Percentiles rank a stretch among this genome's conserved stretches.
Evolutionary conservation across 495 filamentous ascomycete genomes (phyloP).

Genomic region (Talaromyces nanjingensis): DNA sequence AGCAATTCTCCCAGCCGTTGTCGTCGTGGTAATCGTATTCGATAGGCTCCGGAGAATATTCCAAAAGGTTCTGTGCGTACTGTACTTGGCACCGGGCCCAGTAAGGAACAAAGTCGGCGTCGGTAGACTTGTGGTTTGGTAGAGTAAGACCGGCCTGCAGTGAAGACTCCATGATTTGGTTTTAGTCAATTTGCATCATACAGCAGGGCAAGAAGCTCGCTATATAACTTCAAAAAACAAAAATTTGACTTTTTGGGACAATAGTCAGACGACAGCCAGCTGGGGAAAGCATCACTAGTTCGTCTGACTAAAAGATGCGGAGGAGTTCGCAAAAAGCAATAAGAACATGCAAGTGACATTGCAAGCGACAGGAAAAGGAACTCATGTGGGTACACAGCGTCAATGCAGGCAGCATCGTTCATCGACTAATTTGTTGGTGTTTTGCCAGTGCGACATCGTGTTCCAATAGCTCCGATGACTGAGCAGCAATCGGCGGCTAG

Average conservation of each 20-base stretch:
- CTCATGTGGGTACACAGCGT: slow-evolving; percentile 4
- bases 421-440: not conserved
- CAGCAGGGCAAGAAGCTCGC: not conserved
- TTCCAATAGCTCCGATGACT: not conserved
- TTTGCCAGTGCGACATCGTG: not conserved
- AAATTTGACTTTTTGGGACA: not conserved
- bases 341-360: not conserved
- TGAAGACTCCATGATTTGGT: slow-evolving; percentile 5
- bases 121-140: slow-evolving; percentile 9
- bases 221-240: not conserved
- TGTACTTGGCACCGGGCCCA: slow-evolving; percentile 35
- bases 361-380: slow-evolving; percentile 2
- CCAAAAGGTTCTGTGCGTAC: slow-evolving; percentile 35
- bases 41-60: slow-evolving; percentile 36
- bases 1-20: slow-evolving; percentile 40
- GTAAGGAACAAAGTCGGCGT: slow-evolving; percentile 28
- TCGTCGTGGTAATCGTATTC: slow-evolving; percentile 42
- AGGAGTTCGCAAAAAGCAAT: not conserved
- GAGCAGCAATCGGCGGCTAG: slow-evolving; percentile 2
- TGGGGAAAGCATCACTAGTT: not conserved
- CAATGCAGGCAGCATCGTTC: slow-evolving; percentile 1
- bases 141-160: slow-evolving; percentile 1
- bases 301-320: not conserved
- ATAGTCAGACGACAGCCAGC: slow-evolving; percentile 3
- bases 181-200: not conserved